phyloP scores from a whole-genome alignment of 768 basidiomycete genomes.

The Pholiota conissans region DNA sequence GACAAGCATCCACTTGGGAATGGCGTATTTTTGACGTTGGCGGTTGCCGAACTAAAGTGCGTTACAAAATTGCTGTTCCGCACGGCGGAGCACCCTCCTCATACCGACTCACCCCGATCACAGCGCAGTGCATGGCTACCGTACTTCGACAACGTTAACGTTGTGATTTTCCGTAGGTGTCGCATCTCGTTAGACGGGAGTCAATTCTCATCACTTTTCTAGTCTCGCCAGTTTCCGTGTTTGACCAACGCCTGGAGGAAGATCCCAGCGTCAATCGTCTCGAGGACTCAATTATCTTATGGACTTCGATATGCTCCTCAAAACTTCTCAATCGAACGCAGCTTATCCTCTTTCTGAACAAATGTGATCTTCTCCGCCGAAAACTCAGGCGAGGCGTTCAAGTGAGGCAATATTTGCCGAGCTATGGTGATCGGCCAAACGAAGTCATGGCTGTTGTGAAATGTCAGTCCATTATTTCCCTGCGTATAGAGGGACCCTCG shows the following conservation, averaged over 20 bases:
- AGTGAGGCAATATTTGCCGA: constrained; percentile 60
- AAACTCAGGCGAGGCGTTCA: constrained; percentile 61
- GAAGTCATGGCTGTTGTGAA: constrained; percentile 60
- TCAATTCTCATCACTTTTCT: not conserved
- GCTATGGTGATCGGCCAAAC: constrained; percentile 70
- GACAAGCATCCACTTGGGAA: constrained; percentile 42
- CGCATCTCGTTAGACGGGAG: not conserved
- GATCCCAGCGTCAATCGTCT: constrained; percentile 70
- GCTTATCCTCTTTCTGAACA: constrained; percentile 66
- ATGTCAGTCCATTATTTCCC: constrained; percentile 45
- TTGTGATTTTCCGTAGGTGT: constrained; percentile 66
- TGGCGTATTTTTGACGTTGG: constrained; percentile 82
- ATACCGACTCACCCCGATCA: constrained; percentile 13
- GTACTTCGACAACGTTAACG: constrained; percentile 77
- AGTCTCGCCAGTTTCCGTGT: constrained; percentile 78
- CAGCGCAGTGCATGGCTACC: constrained; percentile 80
- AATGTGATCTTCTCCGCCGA: constrained; percentile 66
- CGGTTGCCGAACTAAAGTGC: constrained; percentile 66
- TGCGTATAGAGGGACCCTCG: not conserved
- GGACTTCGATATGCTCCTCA: constrained; percentile 69
- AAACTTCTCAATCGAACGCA: constrained; percentile 60
- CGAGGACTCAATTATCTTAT: constrained; percentile 71
- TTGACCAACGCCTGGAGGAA: constrained; percentile 74
- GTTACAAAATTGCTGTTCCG: constrained; percentile 16
- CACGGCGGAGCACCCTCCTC: not conserved